A percentile compares a stretch with the other conserved stretches of the same genome.
Conservation (phyloP, 140 eudicot species). For the Cichorium intybus region DNA sequence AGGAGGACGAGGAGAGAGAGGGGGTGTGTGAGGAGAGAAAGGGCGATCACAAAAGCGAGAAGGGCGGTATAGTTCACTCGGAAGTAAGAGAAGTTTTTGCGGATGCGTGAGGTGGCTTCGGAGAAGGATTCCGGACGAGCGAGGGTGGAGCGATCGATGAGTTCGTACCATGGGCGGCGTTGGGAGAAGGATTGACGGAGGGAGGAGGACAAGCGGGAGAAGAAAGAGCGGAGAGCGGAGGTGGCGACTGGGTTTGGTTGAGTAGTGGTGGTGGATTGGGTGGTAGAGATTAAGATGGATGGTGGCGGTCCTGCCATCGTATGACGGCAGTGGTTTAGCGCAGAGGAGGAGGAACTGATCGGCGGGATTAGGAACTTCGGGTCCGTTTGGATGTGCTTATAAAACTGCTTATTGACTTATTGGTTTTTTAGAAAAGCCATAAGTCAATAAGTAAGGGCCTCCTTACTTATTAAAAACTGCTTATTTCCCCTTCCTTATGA, state of each 20-base stretch:
- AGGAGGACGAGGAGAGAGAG: conserved; percentile 68
- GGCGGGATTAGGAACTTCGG: conserved; percentile 15
- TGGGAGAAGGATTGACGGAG: conserved; percentile 67
- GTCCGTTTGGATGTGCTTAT: no score
- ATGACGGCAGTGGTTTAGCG: background rate
- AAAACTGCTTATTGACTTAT: no score
- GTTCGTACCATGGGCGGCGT: conserved; percentile 89
- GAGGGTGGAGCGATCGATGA: conserved; percentile 69
- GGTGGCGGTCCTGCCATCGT: conserved; percentile 50
- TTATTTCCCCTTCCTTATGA: no score
- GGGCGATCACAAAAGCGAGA: conserved; percentile 43
- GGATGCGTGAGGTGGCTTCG: conserved; percentile 80
- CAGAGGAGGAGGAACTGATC: background rate
- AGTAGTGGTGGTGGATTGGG: conserved; percentile 7
- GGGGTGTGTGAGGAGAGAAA: conserved; percentile 80
- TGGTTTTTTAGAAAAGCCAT: no score
- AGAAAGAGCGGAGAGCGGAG: conserved; percentile 63
- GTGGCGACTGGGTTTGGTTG: conserved; percentile 48
- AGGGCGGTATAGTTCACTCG: conserved; percentile 70
- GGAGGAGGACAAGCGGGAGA: conserved; percentile 62
- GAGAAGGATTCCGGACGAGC: conserved; percentile 74
- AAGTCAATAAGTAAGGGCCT: no score
- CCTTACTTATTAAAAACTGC: no score
- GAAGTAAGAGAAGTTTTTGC: conserved; percentile 70
- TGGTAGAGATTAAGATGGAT: conserved; percentile 51